These are phyloP conservation scores for Groenewaldozyma auringiensis DNA, from an alignment of 1,139 yeast genomes.

Conservation along the genomic window DNA sequence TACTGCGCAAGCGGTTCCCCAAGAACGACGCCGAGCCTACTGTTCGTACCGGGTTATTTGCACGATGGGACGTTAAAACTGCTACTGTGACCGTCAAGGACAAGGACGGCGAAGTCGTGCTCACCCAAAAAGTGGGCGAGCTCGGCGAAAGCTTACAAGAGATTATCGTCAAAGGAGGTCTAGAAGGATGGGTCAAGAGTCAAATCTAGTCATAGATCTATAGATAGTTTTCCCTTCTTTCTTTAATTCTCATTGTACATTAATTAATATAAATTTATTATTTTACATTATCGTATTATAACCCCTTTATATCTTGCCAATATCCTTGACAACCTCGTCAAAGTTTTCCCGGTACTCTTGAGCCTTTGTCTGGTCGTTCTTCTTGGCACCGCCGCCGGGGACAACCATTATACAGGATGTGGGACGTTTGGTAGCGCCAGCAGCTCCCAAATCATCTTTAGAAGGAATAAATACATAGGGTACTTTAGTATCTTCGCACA, in stretches of 20 bases:
- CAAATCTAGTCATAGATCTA: constrained; percentile 37
- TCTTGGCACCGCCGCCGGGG: constrained; percentile 93
- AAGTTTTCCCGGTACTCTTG: constrained; percentile 88
- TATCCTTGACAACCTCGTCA: constrained; percentile 93
- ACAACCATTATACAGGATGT: constrained; percentile 97
- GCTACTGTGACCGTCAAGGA: constrained; percentile 76
- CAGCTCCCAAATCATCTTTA: constrained; percentile 95
- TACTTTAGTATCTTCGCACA: constrained; percentile 89
- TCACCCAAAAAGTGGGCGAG: constrained; percentile 88
- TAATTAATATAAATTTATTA: too few relatives aligned
- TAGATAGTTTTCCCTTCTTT: too few relatives aligned
- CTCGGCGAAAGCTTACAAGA: constrained; percentile 93
- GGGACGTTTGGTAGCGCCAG: constrained; percentile 98
- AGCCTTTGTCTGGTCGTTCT: constrained; percentile 59
- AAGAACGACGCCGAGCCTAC: constrained; percentile 54
- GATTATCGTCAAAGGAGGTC: constrained; percentile 92
- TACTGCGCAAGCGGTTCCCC: constrained; percentile 59
- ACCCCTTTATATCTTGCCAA: constrained; percentile 33
- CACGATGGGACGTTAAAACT: constrained; percentile 86
- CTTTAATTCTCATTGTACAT: too few relatives aligned
- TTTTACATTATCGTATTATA: too few relatives aligned
- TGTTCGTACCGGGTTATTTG: constrained; percentile 87
- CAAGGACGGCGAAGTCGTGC: constrained; percentile 49
- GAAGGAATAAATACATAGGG: constrained; percentile 93
- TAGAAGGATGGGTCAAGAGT: constrained; percentile 95